A percentile compares a stretch with the other conserved stretches of the same genome.
Conservation (phyloP, 1,284 basidiomycete genomes). For the Apiotrichum akiyoshidainum region DNA sequence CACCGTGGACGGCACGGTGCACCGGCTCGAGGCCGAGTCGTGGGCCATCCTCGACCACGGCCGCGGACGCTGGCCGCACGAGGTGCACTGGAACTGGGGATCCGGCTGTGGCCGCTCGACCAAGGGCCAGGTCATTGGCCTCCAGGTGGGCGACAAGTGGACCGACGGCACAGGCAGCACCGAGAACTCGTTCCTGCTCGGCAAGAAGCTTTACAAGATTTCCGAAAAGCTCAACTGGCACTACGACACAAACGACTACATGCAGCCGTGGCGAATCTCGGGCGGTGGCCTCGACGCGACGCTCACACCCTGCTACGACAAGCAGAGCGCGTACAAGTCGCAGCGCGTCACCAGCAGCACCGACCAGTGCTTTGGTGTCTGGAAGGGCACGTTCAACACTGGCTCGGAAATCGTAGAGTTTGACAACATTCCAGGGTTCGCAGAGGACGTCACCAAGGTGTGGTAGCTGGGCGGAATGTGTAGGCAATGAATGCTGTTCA, state of each 20-base stretch:
- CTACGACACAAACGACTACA: slow-evolving; percentile 10
- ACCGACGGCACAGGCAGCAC: slow-evolving; percentile 16
- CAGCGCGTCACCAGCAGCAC: slow-evolving; percentile 5
- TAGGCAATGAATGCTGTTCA: too few species aligned
- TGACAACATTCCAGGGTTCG: slow-evolving; percentile 9
- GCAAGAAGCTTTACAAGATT: slow-evolving; percentile 12
- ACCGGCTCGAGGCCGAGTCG: neutral
- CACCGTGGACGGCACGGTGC: slow-evolving; percentile 1
- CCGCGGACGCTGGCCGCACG: slow-evolving; percentile 9
- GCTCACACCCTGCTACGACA: slow-evolving; percentile 12
- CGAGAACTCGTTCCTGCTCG: slow-evolving; percentile 14
- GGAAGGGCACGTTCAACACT: slow-evolving; percentile 14
- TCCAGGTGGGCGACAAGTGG: slow-evolving; percentile 17
- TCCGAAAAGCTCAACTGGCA: slow-evolving; percentile 13
- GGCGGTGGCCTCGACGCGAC: slow-evolving; percentile 14
- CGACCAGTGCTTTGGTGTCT: slow-evolving; percentile 14
- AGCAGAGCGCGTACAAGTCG: slow-evolving; percentile 1
- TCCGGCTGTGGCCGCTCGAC: slow-evolving; percentile 4
- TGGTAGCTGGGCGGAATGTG: neutral
- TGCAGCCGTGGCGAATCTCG: slow-evolving; percentile 8
- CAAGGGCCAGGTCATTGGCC: slow-evolving; percentile 11
- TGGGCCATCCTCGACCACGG: slow-evolving; percentile 19
- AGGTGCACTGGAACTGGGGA: slow-evolving; percentile 17
- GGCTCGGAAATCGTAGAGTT: slow-evolving; percentile 14
- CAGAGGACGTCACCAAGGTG: slow-evolving; percentile 12